These are phyloP conservation scores for Kluyveromyces marxianus DNA, from an alignment of 1,139 yeast species.

Conservation along the genomic window DNA sequence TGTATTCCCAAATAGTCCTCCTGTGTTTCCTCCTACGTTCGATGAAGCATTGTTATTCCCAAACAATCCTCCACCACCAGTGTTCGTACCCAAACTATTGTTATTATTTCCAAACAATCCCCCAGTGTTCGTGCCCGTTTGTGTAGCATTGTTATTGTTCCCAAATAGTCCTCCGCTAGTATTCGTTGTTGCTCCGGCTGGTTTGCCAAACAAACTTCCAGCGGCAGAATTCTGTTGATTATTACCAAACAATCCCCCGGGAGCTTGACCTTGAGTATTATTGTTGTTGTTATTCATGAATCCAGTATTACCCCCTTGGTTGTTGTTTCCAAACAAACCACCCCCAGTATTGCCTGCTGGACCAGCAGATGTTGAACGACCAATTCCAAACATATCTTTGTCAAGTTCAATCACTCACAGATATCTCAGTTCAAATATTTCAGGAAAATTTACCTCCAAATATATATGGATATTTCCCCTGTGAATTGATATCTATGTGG, in stretches of 20 bases:
- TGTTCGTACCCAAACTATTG: too few relatives aligned
- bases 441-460: too few relatives aligned
- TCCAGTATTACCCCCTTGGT: constrained; percentile 1
- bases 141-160: not conserved
- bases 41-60: constrained; percentile 17
- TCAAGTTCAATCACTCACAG: not conserved
- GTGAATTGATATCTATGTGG: too few relatives aligned
- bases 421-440: too few relatives aligned
- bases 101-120: constrained; percentile 8
- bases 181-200: too few relatives aligned
- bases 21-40: constrained; percentile 5
- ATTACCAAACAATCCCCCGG: too few relatives aligned
- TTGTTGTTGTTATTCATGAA: not conserved
- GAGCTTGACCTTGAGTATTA: not conserved
- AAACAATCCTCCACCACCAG: constrained; percentile 32
- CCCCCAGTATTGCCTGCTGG: constrained; percentile 7
- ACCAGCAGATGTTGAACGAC: constrained; percentile 8
- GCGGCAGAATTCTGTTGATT: too few relatives aligned
- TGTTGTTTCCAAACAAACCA: constrained; percentile 13
- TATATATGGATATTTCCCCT: too few relatives aligned
- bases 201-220: too few relatives aligned
- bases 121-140: constrained; percentile 8
- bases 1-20: constrained; percentile 19
- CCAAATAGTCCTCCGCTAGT: not conserved
- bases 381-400: constrained; percentile 6